Evolutionary conservation across 805 yeast species (phyloP).

Genomic region (Candida patagonica): DNA sequence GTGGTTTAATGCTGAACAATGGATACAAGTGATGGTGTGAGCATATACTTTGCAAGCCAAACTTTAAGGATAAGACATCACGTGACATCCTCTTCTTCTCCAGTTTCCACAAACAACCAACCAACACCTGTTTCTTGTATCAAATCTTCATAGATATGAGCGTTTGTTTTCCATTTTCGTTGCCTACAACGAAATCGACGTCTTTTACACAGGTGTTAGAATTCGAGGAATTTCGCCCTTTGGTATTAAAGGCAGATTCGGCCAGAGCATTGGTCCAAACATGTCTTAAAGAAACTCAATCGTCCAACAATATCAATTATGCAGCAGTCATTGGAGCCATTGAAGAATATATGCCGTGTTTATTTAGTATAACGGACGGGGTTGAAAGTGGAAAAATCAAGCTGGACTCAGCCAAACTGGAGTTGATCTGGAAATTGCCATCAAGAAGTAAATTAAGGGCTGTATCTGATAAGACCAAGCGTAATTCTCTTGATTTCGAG

Average conservation of each 20-base stretch:
- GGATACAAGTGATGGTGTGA: too few species aligned
- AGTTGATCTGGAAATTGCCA: constrained; percentile 24
- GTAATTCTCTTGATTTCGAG: constrained; percentile 16
- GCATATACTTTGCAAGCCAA: too few species aligned
- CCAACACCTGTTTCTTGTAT: too few species aligned
- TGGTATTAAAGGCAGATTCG: constrained; percentile 21
- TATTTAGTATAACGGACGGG: constrained; percentile 17
- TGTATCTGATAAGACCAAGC: constrained; percentile 11
- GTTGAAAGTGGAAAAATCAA: constrained; percentile 13
- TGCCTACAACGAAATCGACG: constrained; percentile 23
- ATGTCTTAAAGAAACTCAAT: constrained; percentile 23
- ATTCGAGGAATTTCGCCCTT: constrained; percentile 15
- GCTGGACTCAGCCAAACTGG: constrained; percentile 7
- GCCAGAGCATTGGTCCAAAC: constrained; percentile 24
- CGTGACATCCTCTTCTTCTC: too few species aligned
- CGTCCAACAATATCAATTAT: constrained; percentile 13
- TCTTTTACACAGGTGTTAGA: not conserved
- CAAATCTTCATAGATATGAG: too few species aligned
- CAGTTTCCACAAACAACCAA: too few species aligned
- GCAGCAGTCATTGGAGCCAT: constrained; percentile 12
- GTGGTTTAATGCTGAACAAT: too few species aligned
- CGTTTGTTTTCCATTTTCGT: constrained; percentile 17
- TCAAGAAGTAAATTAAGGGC: constrained; percentile 1
- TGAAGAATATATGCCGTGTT: constrained; percentile 22
- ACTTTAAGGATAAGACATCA: too few species aligned